phyloP scores from a whole-genome alignment of 305 asterid species.

The Rubia peregrina region DNA sequence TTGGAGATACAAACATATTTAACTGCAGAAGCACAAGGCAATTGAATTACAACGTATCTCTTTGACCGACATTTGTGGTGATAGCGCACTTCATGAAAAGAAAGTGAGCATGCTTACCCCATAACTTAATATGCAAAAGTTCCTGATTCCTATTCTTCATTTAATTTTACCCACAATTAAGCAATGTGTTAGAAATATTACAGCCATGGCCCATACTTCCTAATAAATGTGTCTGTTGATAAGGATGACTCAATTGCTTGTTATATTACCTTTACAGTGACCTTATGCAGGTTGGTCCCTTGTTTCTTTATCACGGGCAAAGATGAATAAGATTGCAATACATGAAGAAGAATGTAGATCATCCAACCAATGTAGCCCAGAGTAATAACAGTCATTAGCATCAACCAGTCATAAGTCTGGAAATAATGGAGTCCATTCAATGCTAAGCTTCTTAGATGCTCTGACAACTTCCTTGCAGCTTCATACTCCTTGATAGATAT shows the following conservation, averaged over 20 bases:
- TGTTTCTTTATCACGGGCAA: constrained; percentile 48
- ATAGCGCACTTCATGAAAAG: background rate
- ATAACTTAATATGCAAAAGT: background rate
- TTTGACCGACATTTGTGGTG: background rate
- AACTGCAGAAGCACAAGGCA: background rate
- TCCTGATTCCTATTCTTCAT: background rate
- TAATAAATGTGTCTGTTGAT: background rate
- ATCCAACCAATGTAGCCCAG: constrained; percentile 98
- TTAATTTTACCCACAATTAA: background rate
- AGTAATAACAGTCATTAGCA: constrained; percentile 85
- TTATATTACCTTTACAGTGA: constrained; percentile 44
- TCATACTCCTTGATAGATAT: constrained; percentile 49
- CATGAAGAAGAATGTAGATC: constrained; percentile 70
- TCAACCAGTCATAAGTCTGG: constrained; percentile 94
- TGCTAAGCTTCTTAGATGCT: constrained; percentile 77
- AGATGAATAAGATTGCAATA: constrained; percentile 75
- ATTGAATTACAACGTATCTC: background rate
- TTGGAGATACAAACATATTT: background rate
- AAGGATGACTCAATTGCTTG: background rate
- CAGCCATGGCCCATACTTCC: background rate
- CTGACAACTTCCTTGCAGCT: constrained; percentile 62
- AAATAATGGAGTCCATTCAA: constrained; percentile 85
- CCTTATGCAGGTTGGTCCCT: constrained; percentile 33
- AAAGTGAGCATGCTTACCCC: background rate
- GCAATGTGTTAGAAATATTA: background rate